Evolutionary conservation across 306 rosid species (phyloP).

Genomic region (Ormosia semicastrata): DNA sequence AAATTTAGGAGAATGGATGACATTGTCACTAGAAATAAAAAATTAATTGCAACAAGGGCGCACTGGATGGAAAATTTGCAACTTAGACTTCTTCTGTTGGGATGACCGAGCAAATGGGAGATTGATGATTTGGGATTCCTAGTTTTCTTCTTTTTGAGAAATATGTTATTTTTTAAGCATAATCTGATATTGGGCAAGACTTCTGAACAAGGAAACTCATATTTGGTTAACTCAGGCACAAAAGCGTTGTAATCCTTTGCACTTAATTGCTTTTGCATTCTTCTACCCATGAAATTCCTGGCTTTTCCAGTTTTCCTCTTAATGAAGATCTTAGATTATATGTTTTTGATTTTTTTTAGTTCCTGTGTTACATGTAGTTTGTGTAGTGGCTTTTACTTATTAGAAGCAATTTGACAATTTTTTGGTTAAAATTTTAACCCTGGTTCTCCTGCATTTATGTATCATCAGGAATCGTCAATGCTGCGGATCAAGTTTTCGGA

Average conservation of each 20-base stretch:
- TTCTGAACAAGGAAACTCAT: background rate
- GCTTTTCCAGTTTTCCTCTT: background rate
- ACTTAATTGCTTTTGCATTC: background rate
- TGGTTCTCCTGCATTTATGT: conserved; percentile 31
- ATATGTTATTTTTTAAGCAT: background rate
- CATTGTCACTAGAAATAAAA: background rate
- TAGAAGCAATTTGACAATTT: background rate
- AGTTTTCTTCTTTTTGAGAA: background rate
- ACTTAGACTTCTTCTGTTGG: background rate
- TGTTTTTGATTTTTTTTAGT: background rate
- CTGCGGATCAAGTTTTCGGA: conserved; percentile 66
- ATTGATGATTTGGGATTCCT: conserved; percentile 6
- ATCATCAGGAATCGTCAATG: conserved; percentile 77
- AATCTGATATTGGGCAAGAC: background rate
- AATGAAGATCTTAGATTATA: background rate
- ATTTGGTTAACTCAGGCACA: background rate
- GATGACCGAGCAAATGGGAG: background rate
- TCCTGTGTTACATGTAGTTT: background rate
- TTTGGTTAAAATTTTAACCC: conserved; percentile 8
- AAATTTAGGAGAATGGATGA: background rate
- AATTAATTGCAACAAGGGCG: background rate
- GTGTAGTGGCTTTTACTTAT: background rate
- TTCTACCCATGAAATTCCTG: background rate
- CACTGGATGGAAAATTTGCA: background rate
- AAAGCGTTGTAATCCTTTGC: background rate